phyloP scores from a whole-genome alignment of 83 land plant species.

The Picea mariana region DNA sequence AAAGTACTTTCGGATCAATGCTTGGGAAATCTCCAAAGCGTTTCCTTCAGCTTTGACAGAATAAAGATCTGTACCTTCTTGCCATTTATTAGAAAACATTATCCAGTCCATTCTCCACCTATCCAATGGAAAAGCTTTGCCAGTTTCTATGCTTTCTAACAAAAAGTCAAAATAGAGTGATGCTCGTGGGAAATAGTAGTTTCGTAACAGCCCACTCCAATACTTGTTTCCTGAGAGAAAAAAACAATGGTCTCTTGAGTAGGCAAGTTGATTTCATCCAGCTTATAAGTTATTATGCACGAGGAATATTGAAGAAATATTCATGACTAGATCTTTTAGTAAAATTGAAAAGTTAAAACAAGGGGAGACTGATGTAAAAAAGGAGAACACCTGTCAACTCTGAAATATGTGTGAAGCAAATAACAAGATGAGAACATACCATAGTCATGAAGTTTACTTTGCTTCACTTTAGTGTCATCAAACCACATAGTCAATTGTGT shows the following conservation, averaged over 20 bases:
- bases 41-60: slow-evolving; percentile 71
- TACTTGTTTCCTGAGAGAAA: slow-evolving; percentile 78
- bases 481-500: slow-evolving; percentile 99
- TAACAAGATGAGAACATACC: slow-evolving; percentile 46
- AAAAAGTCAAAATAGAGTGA: slow-evolving; percentile 54
- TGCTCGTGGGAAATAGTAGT: slow-evolving; percentile 91
- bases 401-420: slow-evolving; percentile 1
- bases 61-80: slow-evolving; percentile 55
- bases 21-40: slow-evolving; percentile 52
- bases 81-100: slow-evolving; percentile 75
- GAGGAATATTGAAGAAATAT: neutral
- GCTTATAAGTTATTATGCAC: too few species aligned
- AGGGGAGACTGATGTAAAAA: neutral
- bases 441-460: slow-evolving; percentile 96
- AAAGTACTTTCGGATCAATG: slow-evolving; percentile 63
- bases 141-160: slow-evolving; percentile 44
- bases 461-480: slow-evolving; percentile 65
- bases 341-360: neutral
- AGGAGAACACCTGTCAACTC: neutral
- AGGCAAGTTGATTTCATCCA: neutral
- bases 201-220: slow-evolving; percentile 85
- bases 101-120: slow-evolving; percentile 89
- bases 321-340: neutral
- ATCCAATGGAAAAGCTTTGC: slow-evolving; percentile 52
- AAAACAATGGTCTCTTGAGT: neutral